phyloP scores from a whole-genome alignment of 129 eudicot species.

The Tagetes patula region DNA sequence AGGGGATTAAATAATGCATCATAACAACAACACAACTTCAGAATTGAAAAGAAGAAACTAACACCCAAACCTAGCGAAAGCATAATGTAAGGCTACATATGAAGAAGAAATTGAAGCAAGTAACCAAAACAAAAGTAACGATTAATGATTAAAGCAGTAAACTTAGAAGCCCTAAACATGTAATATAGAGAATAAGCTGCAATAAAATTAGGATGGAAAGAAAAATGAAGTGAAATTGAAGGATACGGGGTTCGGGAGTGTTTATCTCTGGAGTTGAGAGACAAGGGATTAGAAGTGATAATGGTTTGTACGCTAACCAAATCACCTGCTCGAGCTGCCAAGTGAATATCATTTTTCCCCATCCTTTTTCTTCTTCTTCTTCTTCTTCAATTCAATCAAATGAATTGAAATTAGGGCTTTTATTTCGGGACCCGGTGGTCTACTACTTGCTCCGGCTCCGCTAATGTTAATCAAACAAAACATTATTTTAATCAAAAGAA shows the following conservation, averaged over 20 bases:
- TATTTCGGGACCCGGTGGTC: background rate
- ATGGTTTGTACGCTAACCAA: constrained; percentile 54
- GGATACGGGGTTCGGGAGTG: constrained; percentile 99
- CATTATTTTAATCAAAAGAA: too few species aligned
- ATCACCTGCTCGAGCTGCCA: constrained; percentile 87
- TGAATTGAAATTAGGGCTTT: background rate
- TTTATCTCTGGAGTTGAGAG: constrained; percentile 81
- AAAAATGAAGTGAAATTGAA: constrained; percentile 11
- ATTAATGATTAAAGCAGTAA: background rate
- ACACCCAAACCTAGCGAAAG: too few species aligned
- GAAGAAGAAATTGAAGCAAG: too few species aligned
- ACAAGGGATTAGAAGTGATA: constrained; percentile 65
- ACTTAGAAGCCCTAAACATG: background rate
- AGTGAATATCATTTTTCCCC: constrained; percentile 51
- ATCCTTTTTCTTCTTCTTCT: constrained; percentile 17
- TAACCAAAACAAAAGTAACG: too few species aligned
- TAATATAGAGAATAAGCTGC: background rate
- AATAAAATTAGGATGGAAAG: background rate
- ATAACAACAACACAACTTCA: too few species aligned
- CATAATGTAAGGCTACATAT: too few species aligned
- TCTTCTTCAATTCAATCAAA: background rate
- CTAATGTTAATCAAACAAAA: too few species aligned
- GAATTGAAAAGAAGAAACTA: too few species aligned
- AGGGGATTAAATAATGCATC: too few species aligned
- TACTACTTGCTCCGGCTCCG: too few species aligned